These are phyloP conservation scores for Silene coronaria DNA, from an alignment of 179 eudicot species.

Conservation along the genomic window DNA sequence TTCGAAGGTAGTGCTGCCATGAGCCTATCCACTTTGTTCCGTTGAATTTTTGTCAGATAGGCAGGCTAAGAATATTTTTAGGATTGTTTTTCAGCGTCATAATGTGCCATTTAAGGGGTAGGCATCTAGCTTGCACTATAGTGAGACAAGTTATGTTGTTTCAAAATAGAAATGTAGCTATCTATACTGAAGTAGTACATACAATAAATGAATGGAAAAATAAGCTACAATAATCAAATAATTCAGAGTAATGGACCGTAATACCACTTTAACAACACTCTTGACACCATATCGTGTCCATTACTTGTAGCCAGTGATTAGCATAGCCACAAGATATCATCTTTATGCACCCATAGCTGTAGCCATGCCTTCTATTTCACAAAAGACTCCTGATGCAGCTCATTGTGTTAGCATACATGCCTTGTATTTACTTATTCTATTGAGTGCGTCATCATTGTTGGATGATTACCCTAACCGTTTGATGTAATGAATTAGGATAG, in stretches of 20 bases:
- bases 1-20: neutral
- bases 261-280: neutral
- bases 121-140: neutral
- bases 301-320: no score
- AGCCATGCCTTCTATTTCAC: neutral
- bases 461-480: conserved; percentile 14
- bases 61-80: neutral
- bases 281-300: no score
- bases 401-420: neutral
- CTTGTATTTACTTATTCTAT: neutral
- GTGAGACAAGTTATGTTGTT: neutral
- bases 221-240: neutral
- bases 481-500: conserved; percentile 49
- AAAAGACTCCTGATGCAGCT: neutral
- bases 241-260: neutral
- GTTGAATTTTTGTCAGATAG: neutral
- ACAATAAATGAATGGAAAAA: neutral
- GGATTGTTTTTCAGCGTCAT: neutral
- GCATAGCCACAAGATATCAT: neutral
- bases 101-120: neutral
- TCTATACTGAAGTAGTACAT: neutral
- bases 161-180: neutral
- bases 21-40: neutral
- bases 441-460: neutral
- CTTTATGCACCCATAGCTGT: neutral